A percentile compares a stretch with the other conserved stretches of the same genome.
Conservation (phyloP, 129 eudicot species). For the Arctium lappa region DNA sequence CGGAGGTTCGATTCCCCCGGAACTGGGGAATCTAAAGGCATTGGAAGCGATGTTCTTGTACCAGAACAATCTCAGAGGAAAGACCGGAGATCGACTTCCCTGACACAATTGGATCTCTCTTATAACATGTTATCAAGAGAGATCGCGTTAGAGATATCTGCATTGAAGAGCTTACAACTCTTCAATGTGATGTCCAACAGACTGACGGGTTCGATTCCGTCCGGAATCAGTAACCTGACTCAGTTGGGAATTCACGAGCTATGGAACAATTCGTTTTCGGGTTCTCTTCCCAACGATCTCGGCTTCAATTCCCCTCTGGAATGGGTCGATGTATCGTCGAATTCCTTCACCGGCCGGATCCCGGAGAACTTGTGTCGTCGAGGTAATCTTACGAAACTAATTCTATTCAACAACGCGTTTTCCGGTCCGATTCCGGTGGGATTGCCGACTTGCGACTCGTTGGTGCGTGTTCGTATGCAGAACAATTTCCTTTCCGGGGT, state of each 20-base stretch:
- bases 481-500: conserved; percentile 65
- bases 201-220: conserved; percentile 57
- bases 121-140: conserved; percentile 75
- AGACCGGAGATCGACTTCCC: conserved; percentile 46
- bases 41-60: conserved; percentile 61
- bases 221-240: conserved; percentile 39
- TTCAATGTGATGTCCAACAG: conserved; percentile 77
- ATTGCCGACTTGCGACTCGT: conserved; percentile 52
- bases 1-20: conserved; percentile 59
- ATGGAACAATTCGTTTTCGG: conserved; percentile 86
- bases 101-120: conserved; percentile 59
- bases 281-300: conserved; percentile 65
- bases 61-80: conserved; percentile 58
- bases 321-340: conserved; percentile 87
- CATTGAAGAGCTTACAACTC: conserved; percentile 61
- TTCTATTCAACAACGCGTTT: conserved; percentile 63
- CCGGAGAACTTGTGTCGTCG: conserved; percentile 52
- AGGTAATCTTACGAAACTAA: conserved; percentile 86
- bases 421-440: conserved; percentile 62
- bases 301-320: conserved; percentile 64
- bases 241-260: conserved; percentile 67
- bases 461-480: conserved; percentile 83
- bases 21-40: conserved; percentile 45
- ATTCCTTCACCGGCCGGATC: conserved; percentile 66
- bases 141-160: conserved; percentile 54